Percentiles rank a stretch among this genome's conserved stretches.
phyloP scores from a whole-genome alignment of 2,329 filamentous ascomycete genomes.

The Colletotrichum tropicale region DNA sequence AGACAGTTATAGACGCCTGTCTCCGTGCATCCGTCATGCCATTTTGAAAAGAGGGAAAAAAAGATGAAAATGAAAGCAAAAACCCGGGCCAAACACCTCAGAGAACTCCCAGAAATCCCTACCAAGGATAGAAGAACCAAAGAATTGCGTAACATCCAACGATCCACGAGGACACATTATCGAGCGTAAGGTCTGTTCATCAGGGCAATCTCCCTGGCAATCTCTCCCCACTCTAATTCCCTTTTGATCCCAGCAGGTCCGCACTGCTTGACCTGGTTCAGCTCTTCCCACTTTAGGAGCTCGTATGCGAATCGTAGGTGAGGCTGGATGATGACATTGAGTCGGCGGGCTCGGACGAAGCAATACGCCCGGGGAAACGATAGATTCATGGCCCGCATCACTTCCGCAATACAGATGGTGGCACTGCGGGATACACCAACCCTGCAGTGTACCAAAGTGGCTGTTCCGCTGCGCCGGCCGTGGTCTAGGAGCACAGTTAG shows the following conservation, averaged over 20 bases:
- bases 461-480: conserved; percentile 76
- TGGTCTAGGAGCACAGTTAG: conserved; percentile 60
- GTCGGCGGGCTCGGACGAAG: conserved; percentile 86
- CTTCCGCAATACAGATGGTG: conserved; percentile 98
- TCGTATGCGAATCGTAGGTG: conserved; percentile 96
- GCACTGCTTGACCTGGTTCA: conserved; percentile 58
- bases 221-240: conserved; percentile 90
- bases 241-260: conserved; percentile 56
- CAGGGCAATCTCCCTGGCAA: conserved; percentile 86
- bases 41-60: neutral
- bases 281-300: conserved; percentile 93
- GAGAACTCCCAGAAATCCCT: neutral
- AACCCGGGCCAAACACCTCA: neutral
- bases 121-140: neutral
- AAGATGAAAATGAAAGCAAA: neutral
- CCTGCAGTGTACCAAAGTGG: conserved; percentile 93
- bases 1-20: neutral
- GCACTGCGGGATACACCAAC: conserved; percentile 95
- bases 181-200: conserved; percentile 95
- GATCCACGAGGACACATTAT: conserved; percentile 36
- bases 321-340: conserved; percentile 98
- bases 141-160: neutral
- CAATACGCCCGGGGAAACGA: conserved; percentile 95
- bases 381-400: conserved; percentile 82
- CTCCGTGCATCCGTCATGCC: neutral